Conservation (phyloP, 257 asterid genomes). For the Capsicum rhomboideum region DNA sequence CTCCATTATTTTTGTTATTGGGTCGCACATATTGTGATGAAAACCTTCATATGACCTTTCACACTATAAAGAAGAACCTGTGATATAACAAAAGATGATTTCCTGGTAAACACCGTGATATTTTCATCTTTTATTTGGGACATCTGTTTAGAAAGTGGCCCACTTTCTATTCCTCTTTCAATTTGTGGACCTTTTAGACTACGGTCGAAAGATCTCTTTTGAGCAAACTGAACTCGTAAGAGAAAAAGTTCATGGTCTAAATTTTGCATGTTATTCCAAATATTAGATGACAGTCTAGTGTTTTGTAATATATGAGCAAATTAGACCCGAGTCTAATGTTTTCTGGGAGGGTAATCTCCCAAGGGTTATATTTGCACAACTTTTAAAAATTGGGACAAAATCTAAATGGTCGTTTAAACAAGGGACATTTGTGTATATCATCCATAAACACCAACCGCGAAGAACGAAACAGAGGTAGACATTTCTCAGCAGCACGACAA, state of each 20-base stretch:
- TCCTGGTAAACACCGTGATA: background rate
- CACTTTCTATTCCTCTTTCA: background rate
- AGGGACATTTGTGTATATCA: background rate
- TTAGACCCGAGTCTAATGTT: background rate
- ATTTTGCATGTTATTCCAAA: background rate
- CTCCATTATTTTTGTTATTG: background rate
- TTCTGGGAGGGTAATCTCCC: background rate
- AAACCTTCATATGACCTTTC: background rate
- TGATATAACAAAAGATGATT: background rate
- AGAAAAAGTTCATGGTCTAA: background rate
- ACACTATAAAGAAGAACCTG: background rate
- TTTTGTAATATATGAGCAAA: background rate
- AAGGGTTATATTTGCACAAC: background rate
- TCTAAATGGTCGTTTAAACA: background rate
- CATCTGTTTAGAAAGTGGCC: background rate
- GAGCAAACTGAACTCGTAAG: background rate
- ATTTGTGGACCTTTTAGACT: background rate
- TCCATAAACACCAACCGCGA: background rate
- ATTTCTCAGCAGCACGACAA: background rate
- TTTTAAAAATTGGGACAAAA: background rate
- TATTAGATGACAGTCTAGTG: background rate
- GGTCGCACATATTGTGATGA: background rate
- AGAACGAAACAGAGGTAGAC: background rate
- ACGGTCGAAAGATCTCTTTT: background rate
- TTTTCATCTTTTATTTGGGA: background rate